phyloP scores from a whole-genome alignment of 345 rosid species.

The sweet orange (Citrus sinensis) region DNA sequence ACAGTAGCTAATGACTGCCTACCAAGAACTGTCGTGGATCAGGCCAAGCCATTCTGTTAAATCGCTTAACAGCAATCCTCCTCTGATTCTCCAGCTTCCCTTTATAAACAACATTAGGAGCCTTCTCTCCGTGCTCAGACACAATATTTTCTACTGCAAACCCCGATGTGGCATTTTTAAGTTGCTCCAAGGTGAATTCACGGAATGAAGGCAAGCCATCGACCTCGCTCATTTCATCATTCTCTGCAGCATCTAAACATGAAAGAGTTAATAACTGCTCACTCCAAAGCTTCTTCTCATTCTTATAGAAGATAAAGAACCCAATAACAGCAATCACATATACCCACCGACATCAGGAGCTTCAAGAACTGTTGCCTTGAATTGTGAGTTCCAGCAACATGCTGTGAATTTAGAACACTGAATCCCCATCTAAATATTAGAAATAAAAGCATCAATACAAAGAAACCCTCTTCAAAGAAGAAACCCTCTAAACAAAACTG shows the following conservation, averaged over 20 bases:
- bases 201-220: conserved; percentile 57
- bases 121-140: conserved; percentile 94
- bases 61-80: conserved; percentile 84
- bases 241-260: conserved; percentile 35
- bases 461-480: background rate
- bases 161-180: conserved; percentile 85
- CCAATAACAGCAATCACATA: background rate
- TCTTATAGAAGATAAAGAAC: background rate
- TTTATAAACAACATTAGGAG: conserved; percentile 91
- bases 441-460: conserved; percentile 12
- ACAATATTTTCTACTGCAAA: conserved; percentile 87
- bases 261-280: conserved; percentile 3
- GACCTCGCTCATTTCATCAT: conserved; percentile 42
- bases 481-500: background rate
- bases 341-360: conserved; percentile 54
- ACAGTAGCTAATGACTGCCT: background rate
- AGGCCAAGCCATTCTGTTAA: conserved; percentile 90
- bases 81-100: conserved; percentile 83
- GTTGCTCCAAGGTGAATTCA: conserved; percentile 72
- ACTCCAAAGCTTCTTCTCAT: background rate
- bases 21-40: conserved; percentile 89
- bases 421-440: conserved; percentile 39
- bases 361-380: conserved; percentile 56
- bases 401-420: conserved; percentile 55
- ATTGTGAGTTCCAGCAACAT: conserved; percentile 65